phyloP scores from a whole-genome alignment of 768 basidiomycete genomes.

The Hebeloma cylindrosporum region DNA sequence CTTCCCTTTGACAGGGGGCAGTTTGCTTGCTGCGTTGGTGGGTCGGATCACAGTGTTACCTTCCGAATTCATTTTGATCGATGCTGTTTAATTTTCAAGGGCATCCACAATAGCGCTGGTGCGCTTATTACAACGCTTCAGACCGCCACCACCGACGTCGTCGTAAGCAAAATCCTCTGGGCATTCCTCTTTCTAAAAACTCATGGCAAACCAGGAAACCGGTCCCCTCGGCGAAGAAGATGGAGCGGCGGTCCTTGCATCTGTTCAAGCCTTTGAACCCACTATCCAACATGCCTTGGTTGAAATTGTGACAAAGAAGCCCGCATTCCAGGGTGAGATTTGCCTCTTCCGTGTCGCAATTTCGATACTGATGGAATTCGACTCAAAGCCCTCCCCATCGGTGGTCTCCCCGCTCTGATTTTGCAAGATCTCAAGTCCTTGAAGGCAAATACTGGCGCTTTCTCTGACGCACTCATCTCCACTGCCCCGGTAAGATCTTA shows the following conservation, averaged over 20 bases:
- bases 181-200: not conserved
- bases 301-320: constrained; percentile 24
- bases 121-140: constrained; percentile 21
- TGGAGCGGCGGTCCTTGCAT: constrained; percentile 21
- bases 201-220: constrained; percentile 15
- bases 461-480: constrained; percentile 26
- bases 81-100: constrained; percentile 17
- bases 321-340: constrained; percentile 21
- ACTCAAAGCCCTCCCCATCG: constrained; percentile 26
- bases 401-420: constrained; percentile 30
- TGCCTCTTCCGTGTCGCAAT: not conserved
- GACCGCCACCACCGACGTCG: constrained; percentile 26
- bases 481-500: constrained; percentile 25
- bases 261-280: constrained; percentile 27
- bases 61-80: not conserved
- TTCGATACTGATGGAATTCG: not conserved
- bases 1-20: constrained; percentile 29
- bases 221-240: constrained; percentile 27
- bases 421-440: constrained; percentile 28
- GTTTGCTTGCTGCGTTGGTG: constrained; percentile 25
- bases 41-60: not conserved
- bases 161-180: constrained; percentile 13
- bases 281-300: constrained; percentile 24
- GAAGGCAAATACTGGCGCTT: constrained; percentile 18
- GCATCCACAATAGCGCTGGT: constrained; percentile 26